Evolutionary conservation across 129 eudicot genomes (phyloP).

Genomic region (Artemisia tridentata): DNA sequence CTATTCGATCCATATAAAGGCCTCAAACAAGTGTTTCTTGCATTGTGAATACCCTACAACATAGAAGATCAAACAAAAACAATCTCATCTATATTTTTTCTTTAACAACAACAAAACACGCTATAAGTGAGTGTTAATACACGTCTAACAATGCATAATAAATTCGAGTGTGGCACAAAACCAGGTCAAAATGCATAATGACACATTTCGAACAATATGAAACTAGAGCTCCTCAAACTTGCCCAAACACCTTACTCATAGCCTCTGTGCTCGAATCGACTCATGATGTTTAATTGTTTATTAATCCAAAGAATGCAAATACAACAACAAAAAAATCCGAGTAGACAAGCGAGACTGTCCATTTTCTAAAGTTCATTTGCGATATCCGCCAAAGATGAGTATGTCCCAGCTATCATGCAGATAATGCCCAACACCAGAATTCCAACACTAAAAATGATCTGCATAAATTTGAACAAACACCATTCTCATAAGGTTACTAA

Average conservation of each 20-base stretch:
- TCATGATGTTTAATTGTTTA: conserved; percentile 13
- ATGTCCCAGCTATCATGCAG: conserved; percentile 62
- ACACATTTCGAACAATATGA: conserved; percentile 4
- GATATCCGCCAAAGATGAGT: conserved; percentile 51
- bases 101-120: conserved; percentile 3
- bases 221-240: conserved; percentile 14
- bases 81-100: conserved; percentile 10
- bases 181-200: conserved; percentile 20
- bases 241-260: conserved; percentile 6
- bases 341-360: background rate
- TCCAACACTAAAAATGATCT: conserved; percentile 47
- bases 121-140: background rate
- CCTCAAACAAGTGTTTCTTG: no score
- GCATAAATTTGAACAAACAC: conserved; percentile 23
- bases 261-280: conserved; percentile 12
- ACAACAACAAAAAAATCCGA: conserved; percentile 8
- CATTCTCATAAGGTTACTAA: background rate
- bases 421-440: conserved; percentile 47
- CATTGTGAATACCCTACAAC: no score
- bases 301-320: conserved; percentile 23
- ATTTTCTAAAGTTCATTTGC: conserved; percentile 34
- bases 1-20: no score
- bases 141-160: background rate
- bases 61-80: background rate
- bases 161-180: background rate